Base-by-base conservation (phyloP, 2,329 filamentous ascomycete species). In the Pseudogymnoascus destructans region DNA sequence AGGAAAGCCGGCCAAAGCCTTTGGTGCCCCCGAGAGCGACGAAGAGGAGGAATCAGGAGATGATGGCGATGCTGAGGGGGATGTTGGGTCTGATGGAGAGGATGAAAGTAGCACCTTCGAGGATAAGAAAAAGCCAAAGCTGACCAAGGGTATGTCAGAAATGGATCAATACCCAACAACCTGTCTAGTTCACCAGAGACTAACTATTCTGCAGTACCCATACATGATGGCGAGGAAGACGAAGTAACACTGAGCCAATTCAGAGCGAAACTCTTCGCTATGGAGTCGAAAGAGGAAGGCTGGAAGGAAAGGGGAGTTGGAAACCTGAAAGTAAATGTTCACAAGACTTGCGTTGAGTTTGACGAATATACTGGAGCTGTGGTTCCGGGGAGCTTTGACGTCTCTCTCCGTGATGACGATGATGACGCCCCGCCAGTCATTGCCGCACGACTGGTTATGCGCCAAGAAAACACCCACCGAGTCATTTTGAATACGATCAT, bases 231-330 rank as follows among this genome's bases (percentile, higher is more conserved):
- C 59, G 92, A 97, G 72, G 84, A 90, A 66, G 83, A 83, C 55
- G 92, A 97, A 70, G 77, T 77, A 17, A 92, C 87, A 1, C 73
- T 89, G 55, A 80, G 92, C 67, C 79, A 82, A 46, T 82, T 86
- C 60, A 85, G 91, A 63, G 86, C 89, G 17, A 95, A 95, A 71
- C 80, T 97, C 60, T 97, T 89, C 73, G 80, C 85, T 59, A 86
- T 93, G 66, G 82, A 86, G 63, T 81, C 66, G 4, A 68, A 81
- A 63, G 76, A 81, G 63, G 76, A 77, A 33, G 78, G 77, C 49
- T 97, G 92, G 92, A 92, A 92, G 70, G 92, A 97, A 73, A 84
- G 91, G 57, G 91, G 91, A 10, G 79, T 84, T 3, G 91, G 91
- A 46, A 86, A 85, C 65, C 77, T 95, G 64, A 93, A 93, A 73